These are phyloP conservation scores for Beauveria caledonica DNA, from an alignment of 2,329 filamentous ascomycete species.

Conservation along the genomic window DNA sequence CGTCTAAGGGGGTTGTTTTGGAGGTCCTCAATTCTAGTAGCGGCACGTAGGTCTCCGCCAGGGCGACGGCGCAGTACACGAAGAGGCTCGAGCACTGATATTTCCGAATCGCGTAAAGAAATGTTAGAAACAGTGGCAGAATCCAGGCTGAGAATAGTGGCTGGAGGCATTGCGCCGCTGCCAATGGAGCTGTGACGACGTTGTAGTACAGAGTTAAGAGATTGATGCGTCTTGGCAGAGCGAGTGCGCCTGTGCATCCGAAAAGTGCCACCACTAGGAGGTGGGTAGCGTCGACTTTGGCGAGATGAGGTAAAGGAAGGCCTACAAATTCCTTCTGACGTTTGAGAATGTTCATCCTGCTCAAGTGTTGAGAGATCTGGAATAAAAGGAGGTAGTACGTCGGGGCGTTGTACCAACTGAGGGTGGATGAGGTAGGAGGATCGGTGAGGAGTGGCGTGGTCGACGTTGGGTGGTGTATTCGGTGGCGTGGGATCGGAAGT, in stretches of 20 bases:
- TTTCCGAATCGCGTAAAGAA: conserved; percentile 40
- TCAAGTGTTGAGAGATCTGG: conserved; percentile 37
- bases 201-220: conserved; percentile 42
- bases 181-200: conserved; percentile 53
- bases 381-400: conserved; percentile 39
- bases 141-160: conserved; percentile 52
- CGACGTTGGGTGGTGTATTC: conserved; percentile 45
- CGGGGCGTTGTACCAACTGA: conserved; percentile 30
- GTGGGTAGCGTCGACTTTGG: conserved; percentile 21
- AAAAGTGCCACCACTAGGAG: conserved; percentile 21
- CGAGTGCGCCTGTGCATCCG: conserved; percentile 35
- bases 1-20: conserved; percentile 40
- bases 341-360: conserved; percentile 17
- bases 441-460: conserved; percentile 38
- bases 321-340: conserved; percentile 26
- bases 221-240: conserved; percentile 41
- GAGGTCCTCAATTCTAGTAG: conserved; percentile 55
- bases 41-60: conserved; percentile 66
- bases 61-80: conserved; percentile 63
- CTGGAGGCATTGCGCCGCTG: conserved; percentile 42
- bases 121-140: conserved; percentile 46
- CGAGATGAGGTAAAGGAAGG: conserved; percentile 23
- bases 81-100: conserved; percentile 41
- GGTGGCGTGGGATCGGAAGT: conserved; percentile 51
- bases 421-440: conserved; percentile 49